Evolutionary conservation across 2,329 filamentous ascomycete genomes (phyloP).

Genomic region (Penicillium sp.): DNA sequence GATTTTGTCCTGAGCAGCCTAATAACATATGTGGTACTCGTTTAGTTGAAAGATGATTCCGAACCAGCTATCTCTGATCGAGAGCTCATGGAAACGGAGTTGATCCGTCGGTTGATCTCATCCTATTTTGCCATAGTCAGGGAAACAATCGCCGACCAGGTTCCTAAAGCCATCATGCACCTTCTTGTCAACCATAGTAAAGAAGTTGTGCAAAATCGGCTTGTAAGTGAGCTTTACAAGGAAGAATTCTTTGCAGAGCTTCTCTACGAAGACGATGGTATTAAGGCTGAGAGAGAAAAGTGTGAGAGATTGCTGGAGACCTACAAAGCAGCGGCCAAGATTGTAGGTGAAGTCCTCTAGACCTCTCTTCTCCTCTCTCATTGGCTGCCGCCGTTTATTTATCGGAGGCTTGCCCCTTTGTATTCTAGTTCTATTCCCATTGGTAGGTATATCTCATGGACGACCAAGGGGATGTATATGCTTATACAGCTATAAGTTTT

Average conservation of each 20-base stretch:
- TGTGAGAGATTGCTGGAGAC: conserved; percentile 95
- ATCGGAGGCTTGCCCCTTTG: background rate
- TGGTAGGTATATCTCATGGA: background rate
- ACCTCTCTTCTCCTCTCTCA: background rate
- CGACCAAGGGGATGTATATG: background rate
- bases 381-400: background rate
- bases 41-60: conserved; percentile 52
- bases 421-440: conserved; percentile 2
- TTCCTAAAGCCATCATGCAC: conserved; percentile 99
- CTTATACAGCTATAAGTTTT: background rate
- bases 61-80: conserved; percentile 92
- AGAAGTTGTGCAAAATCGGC: conserved; percentile 94
- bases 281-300: conserved; percentile 98
- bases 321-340: conserved; percentile 97
- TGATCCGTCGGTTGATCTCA: conserved; percentile 93
- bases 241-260: conserved; percentile 89
- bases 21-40: conserved; percentile 6
- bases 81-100: conserved; percentile 95
- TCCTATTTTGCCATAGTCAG: conserved; percentile 99
- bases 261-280: conserved; percentile 94
- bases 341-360: conserved; percentile 93
- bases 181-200: conserved; percentile 98
- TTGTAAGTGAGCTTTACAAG: conserved; percentile 95
- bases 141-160: conserved; percentile 97
- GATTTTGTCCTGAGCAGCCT: conserved; percentile 1